These are phyloP conservation scores for Ilex aquifolium DNA, from an alignment of 257 asterid species.

Conservation along the genomic window DNA sequence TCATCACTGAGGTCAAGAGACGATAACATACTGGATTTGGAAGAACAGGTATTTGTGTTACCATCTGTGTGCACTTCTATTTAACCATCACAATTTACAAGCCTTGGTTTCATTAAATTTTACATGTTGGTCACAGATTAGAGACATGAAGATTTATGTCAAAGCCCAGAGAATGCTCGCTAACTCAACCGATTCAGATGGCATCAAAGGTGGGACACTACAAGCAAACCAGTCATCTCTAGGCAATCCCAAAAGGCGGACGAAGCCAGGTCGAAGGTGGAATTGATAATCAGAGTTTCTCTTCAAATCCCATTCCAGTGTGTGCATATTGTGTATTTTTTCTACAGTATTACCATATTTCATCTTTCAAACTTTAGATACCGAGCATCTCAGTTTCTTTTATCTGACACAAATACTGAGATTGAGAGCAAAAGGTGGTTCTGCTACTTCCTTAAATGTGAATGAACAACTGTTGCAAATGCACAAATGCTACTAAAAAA, in stretches of 20 bases:
- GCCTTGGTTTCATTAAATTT: neutral
- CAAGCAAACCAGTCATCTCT: conserved; percentile 44
- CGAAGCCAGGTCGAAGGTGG: conserved; percentile 47
- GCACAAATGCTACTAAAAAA: too few species aligned
- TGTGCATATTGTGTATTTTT: neutral
- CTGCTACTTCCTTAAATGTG: too few species aligned
- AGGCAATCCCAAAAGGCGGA: conserved; percentile 51
- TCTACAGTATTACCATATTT: neutral
- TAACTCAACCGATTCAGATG: conserved; percentile 46
- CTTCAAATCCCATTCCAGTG: conserved; percentile 2
- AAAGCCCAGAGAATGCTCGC: conserved; percentile 56
- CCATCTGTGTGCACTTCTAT: neutral
- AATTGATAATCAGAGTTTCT: conserved; percentile 13
- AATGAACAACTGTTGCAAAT: too few species aligned
- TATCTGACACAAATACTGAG: too few species aligned
- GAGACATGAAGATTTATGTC: conserved; percentile 67
- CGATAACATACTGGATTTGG: conserved; percentile 57
- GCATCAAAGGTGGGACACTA: conserved; percentile 59
- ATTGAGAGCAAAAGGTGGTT: too few species aligned
- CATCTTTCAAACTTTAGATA: neutral
- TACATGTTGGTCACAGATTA: conserved; percentile 35
- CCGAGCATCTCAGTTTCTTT: too few species aligned
- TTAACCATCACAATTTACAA: neutral
- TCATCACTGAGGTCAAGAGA: conserved; percentile 38
- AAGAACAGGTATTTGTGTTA: conserved; percentile 61